Conservation (phyloP, 768 basidiomycete species). For the Naganishia onofrii region DNA sequence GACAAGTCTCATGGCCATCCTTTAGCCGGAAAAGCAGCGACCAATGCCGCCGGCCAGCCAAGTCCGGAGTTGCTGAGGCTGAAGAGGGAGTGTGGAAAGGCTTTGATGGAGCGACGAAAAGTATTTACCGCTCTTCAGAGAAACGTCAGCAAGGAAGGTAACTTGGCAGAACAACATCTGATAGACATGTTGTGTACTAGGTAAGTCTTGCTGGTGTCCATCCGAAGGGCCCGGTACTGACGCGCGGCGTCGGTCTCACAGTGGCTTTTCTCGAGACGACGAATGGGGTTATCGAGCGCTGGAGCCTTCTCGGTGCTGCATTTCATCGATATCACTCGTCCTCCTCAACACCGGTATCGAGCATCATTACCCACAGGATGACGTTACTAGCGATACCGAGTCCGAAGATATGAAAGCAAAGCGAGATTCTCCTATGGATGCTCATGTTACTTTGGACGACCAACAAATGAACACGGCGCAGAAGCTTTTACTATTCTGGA, state of each 20-base stretch:
- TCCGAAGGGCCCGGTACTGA: not conserved
- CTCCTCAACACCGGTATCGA: constrained; percentile 93
- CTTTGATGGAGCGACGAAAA: constrained; percentile 79
- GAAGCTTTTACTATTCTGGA: constrained; percentile 94
- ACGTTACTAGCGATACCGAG: constrained; percentile 2
- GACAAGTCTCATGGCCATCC: not conserved
- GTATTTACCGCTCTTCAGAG: constrained; percentile 97
- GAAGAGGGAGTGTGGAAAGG: constrained; percentile 81
- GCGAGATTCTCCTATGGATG: constrained; percentile 29
- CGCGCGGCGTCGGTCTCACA: constrained; percentile 44
- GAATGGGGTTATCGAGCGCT: constrained; percentile 96
- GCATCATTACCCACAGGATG: constrained; percentile 54
- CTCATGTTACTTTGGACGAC: constrained; percentile 76
- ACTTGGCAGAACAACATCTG: constrained; percentile 95
- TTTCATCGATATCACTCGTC: constrained; percentile 96
- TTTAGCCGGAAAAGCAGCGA: constrained; percentile 27
- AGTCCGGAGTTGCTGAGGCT: constrained; percentile 73
- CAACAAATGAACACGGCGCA: constrained; percentile 95
- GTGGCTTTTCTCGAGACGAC: constrained; percentile 96
- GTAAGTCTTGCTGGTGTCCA: constrained; percentile 57
- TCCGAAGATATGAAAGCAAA: constrained; percentile 28
- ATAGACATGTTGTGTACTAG: constrained; percentile 99
- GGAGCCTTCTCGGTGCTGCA: constrained; percentile 93
- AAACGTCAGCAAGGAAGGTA: constrained; percentile 99
- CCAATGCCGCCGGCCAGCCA: constrained; percentile 72